Base-by-base conservation (phyloP, 306 rosid genomes). In the Dalbergia cochinchinensis region DNA sequence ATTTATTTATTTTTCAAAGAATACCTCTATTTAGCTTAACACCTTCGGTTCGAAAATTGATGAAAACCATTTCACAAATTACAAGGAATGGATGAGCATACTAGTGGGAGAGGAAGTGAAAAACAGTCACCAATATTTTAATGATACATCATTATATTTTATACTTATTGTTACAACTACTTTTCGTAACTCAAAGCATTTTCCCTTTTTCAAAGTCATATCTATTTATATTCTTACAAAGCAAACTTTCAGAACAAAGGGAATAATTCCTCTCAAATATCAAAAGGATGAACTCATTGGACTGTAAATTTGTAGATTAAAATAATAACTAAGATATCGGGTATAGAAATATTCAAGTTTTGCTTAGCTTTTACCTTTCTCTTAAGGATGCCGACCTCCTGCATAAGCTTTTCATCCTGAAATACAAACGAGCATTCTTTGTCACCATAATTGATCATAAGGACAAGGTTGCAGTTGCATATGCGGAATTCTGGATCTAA, bases 401-500 rank as follows among this genome's bases (percentile, higher is more conserved):
- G 72, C 47, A 61, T 39, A 61, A 19, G 7, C 11, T 26, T 81
- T 59, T 80, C 81, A 71, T 81, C 88, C 88, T 85, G 79, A 59
- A 68, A 85, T 48, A 59, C 8, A 76, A 12, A 45, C 3, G 1
- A 34, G 4, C 3, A 37, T 26, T 26, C 31, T 11, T 2, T 12
- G 39, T 60, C 34, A 45, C 67, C 71, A 13, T 67, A 44, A 18
- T 34, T 65, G 8, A 48, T 37, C 44, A 50, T 39, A 50, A 63
- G 45, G 35, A 69, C 64, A 61, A 69, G 53, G 51, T 59, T 69
- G 50, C 26, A 65, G 3, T 42, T 26, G 50, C 19, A 55, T 26
- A 26, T 53, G 42, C 7, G 7, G 16, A 16, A n/a, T 16, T 60
- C 14, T 26, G 13, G 61, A 45, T 78, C 57, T 37, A 77, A 58